Conservation (phyloP, 352 stramenopile species). For the Phytophthora litchii region DNA sequence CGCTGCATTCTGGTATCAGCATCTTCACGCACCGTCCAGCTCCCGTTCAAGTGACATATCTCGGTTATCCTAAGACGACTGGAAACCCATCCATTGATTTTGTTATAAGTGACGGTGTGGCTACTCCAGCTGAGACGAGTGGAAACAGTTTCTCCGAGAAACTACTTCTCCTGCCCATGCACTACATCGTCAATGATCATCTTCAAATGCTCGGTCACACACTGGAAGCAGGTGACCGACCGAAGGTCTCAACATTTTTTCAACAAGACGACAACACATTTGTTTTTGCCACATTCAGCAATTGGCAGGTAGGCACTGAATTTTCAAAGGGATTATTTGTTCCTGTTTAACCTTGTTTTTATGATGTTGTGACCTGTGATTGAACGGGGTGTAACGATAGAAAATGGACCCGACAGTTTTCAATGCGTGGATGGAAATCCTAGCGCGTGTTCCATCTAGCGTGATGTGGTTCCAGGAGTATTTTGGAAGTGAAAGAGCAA, state of each 20-base stretch:
- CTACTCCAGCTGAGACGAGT: conserved; percentile 49
- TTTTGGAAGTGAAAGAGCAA: conserved; percentile 50
- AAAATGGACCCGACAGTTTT: conserved; percentile 87
- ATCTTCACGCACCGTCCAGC: conserved; percentile 70
- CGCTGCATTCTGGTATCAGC: conserved; percentile 68
- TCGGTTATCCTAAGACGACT: conserved; percentile 82
- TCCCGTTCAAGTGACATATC: conserved; percentile 73
- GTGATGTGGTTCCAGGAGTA: conserved; percentile 85
- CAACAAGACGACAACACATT: conserved; percentile 32
- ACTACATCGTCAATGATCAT: conserved; percentile 89
- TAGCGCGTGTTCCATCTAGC: conserved; percentile 63
- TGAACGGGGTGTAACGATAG: conserved; percentile 16
- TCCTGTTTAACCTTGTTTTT: conserved; percentile 5
- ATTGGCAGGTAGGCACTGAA: conserved; percentile 79
- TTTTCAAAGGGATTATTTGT: too few relatives aligned
- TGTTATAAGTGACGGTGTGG: conserved; percentile 66
- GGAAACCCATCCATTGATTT: conserved; percentile 67
- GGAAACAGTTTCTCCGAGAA: conserved; percentile 68
- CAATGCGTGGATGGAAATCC: conserved; percentile 79
- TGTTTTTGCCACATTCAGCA: conserved; percentile 86
- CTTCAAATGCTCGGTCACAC: conserved; percentile 76
- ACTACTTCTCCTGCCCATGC: conserved; percentile 66
- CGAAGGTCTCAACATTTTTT: conserved; percentile 21
- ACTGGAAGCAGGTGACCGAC: conserved; percentile 35
- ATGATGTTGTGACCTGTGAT: background rate